Evolutionary conservation across 495 filamentous ascomycete species (phyloP), one percentile per base, ranked within the genome.

Genomic region (Penicillium chermesinum): DNA sequence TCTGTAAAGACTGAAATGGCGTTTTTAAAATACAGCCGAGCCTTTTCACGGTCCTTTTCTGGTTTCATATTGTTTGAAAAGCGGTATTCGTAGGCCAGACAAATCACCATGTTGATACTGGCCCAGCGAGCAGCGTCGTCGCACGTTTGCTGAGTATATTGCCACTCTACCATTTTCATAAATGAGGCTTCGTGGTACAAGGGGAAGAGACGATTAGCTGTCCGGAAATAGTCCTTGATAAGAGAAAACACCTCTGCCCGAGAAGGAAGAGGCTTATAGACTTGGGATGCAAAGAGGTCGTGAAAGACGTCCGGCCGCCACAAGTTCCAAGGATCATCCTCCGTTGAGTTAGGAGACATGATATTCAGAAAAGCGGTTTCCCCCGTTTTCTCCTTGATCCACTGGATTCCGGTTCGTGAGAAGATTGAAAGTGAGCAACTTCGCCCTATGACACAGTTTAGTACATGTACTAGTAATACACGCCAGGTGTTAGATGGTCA

Each of bases 91-190:
- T 96, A 88, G 1, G 91, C 83, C 58, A 97, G 86, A 17, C 91
- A 91, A 15, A 98, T 75, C 0, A 88, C 84, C 53, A 95, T 85
- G 57, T 98, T 98, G 54, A 98, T 76, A 63, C 86, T 91, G 7
- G 91, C 91, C 91, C 94, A 98, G 81, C 91, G 95, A 15, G 91
- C 93, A 15, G 88, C 89, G 43, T 91, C 89, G 55, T 91, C 85
- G 55, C 94, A 96, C 16, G 89, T 91, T 53, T 95, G 85, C 34
- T 78, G 71, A 8, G 90, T 91, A 68, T 96, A 98, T 57, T 97
- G 90, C 68, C 86, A 85, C 57, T 96, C 89, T 3, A 98, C 87
- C 25, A 97, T 72, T 58, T 88, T 83, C 87, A 96, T 96, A 58
- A 98, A 98, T 0, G 91, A 89, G 9, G 85, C 84, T 63, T 96